These are phyloP conservation scores for Nakazawaea populi DNA, from an alignment of 805 yeast genomes.

Conservation along the genomic window DNA sequence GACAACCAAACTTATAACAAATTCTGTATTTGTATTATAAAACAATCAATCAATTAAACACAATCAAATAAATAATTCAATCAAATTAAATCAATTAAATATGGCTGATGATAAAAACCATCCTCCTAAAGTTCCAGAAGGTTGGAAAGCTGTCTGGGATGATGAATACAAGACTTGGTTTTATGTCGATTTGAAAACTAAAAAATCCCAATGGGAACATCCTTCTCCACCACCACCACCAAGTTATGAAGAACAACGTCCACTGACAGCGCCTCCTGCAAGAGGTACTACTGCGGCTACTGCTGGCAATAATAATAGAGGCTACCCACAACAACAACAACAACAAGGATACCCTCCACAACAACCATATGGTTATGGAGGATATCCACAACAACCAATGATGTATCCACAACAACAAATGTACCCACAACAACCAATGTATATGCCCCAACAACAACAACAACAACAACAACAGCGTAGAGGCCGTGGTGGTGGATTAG, in stretches of 20 bases:
- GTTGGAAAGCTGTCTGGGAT: slow-evolving; percentile 41
- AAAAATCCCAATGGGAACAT: slow-evolving; percentile 87
- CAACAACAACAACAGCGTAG: slow-evolving; percentile 12
- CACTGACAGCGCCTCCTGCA: background rate
- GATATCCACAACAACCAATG: slow-evolving; percentile 13
- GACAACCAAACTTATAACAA: too few species aligned
- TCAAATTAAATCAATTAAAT: background rate
- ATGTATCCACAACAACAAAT: slow-evolving; percentile 13
- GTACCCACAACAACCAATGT: slow-evolving; percentile 14
- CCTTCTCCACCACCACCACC: slow-evolving; percentile 41
- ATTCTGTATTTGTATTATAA: too few species aligned
- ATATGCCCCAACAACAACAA: background rate
- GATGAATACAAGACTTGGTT: slow-evolving; percentile 58
- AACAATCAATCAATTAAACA: background rate
- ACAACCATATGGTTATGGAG: background rate
- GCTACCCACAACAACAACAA: slow-evolving; percentile 13
- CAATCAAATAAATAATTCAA: too few species aligned
- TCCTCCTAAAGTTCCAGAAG: slow-evolving; percentile 37
- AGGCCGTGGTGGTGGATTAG: slow-evolving; percentile 18
- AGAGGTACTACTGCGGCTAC: background rate
- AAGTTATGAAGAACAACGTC: slow-evolving; percentile 10
- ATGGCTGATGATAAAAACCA: slow-evolving; percentile 14
- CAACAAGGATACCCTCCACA: slow-evolving; percentile 6
- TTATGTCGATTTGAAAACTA: slow-evolving; percentile 68
- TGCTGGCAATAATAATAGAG: slow-evolving; percentile 3